Conservation (phyloP, 805 yeast genomes). For the Lachancea nothofagi region DNA sequence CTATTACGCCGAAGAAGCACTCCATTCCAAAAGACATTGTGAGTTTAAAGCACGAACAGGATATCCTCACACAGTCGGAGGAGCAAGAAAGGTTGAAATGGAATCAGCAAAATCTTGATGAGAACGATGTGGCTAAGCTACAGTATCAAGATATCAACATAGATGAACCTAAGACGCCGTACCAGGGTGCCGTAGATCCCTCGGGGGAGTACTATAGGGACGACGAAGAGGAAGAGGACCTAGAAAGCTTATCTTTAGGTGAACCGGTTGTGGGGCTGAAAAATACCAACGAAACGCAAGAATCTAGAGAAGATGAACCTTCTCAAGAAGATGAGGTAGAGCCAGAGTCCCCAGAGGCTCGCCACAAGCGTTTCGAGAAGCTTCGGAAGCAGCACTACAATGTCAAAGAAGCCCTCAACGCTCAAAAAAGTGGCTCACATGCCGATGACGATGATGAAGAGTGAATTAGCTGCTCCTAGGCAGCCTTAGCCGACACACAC, state of each 20-base stretch:
- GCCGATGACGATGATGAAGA: slow-evolving; percentile 26
- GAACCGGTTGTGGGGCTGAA: slow-evolving; percentile 43
- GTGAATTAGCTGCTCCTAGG: background rate
- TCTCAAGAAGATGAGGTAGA: slow-evolving; percentile 23
- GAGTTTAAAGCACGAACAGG: slow-evolving; percentile 26
- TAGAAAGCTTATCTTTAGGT: slow-evolving; percentile 52
- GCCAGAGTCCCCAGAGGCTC: slow-evolving; percentile 46
- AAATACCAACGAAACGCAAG: slow-evolving; percentile 5
- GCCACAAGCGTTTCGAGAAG: slow-evolving; percentile 66
- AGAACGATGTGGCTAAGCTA: slow-evolving; percentile 60
- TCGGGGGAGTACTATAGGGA: slow-evolving; percentile 70
- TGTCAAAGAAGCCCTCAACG: slow-evolving; percentile 39
- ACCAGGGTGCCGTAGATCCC: slow-evolving; percentile 83
- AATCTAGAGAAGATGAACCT: slow-evolving; percentile 32
- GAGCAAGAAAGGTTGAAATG: slow-evolving; percentile 56
- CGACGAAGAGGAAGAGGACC: slow-evolving; percentile 58
- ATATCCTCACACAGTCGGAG: slow-evolving; percentile 12
- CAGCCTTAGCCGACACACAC: background rate
- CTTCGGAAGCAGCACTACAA: slow-evolving; percentile 78
- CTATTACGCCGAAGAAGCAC: slow-evolving; percentile 10
- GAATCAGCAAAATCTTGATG: slow-evolving; percentile 75
- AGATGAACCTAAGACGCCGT: slow-evolving; percentile 95
- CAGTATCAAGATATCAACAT: slow-evolving; percentile 49
- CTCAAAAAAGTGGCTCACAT: slow-evolving; percentile 11
- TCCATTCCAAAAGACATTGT: slow-evolving; percentile 31